These are phyloP conservation scores for Lichenothelia convexa DNA, from an alignment of 495 filamentous ascomycete genomes.

Conservation along the genomic window DNA sequence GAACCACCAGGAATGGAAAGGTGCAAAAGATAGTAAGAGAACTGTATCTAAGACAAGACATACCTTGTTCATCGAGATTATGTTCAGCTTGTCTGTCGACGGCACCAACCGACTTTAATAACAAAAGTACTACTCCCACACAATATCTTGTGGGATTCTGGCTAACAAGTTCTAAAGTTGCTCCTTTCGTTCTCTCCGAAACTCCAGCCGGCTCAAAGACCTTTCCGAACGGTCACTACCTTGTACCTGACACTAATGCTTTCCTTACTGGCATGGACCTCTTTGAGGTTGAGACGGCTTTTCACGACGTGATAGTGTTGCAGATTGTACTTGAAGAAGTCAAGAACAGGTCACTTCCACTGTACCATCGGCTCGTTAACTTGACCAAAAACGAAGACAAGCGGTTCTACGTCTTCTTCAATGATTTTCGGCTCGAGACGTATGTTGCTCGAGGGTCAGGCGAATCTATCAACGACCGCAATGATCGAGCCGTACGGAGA, in stretches of 20 bases:
- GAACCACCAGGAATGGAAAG: slow-evolving; percentile 85
- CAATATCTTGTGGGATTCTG: slow-evolving; percentile 1
- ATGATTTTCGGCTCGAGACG: slow-evolving; percentile 89
- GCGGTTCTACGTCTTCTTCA: slow-evolving; percentile 96
- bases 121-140: slow-evolving; percentile 36
- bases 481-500: slow-evolving; percentile 75
- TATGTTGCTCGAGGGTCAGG: slow-evolving; percentile 54
- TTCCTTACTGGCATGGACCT: slow-evolving; percentile 91
- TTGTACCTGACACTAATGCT: slow-evolving; percentile 92
- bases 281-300: slow-evolving; percentile 78
- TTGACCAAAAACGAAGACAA: slow-evolving; percentile 90
- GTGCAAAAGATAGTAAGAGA: slow-evolving; percentile 97
- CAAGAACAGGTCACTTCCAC: slow-evolving; percentile 74
- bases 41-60: slow-evolving; percentile 87
- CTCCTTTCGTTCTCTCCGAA: slow-evolving; percentile 72
- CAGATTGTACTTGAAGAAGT: slow-evolving; percentile 95
- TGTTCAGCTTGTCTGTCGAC: slow-evolving; percentile 52
- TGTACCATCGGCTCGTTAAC: slow-evolving; percentile 82
- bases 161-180: slow-evolving; percentile 29
- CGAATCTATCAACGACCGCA: slow-evolving; percentile 91
- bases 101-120: slow-evolving; percentile 60
- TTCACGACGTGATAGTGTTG: slow-evolving; percentile 86
- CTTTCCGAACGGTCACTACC: slow-evolving; percentile 79
- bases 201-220: slow-evolving; percentile 62
- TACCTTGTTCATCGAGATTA: slow-evolving; percentile 86